phyloP scores from a whole-genome alignment of 768 basidiomycete genomes.

The Hygrocybe coccinea region DNA sequence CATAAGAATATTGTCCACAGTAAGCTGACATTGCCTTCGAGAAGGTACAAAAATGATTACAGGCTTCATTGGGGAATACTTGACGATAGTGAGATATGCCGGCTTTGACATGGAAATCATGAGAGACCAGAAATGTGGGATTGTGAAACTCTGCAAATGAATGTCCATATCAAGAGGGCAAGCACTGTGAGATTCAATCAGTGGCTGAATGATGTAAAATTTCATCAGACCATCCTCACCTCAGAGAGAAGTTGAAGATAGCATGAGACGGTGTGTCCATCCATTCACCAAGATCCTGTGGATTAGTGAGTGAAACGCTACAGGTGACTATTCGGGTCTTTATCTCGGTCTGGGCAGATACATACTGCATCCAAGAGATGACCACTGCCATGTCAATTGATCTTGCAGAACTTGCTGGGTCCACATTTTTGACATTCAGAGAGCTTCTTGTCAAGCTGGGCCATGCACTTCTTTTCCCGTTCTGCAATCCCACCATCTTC shows the following conservation, averaged over 20 bases:
- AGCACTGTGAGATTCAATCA: too few species aligned
- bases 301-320: constrained; percentile 92
- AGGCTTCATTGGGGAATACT: constrained; percentile 80
- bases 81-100: constrained; percentile 86
- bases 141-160: constrained; percentile 90
- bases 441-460: not conserved
- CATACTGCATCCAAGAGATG: constrained; percentile 93
- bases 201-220: too few species aligned
- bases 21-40: constrained; percentile 87
- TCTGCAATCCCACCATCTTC: not conserved
- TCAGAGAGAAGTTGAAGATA: constrained; percentile 99
- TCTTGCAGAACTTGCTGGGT: not conserved
- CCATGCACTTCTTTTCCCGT: not conserved
- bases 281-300: constrained; percentile 95
- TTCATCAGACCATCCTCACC: too few species aligned
- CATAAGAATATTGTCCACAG: constrained; percentile 83
- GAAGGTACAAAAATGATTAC: constrained; percentile 92
- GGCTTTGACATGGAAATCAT: constrained; percentile 99
- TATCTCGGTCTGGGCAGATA: constrained; percentile 87
- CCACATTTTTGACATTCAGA: not conserved
- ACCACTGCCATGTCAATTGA: constrained; percentile 45
- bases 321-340: constrained; percentile 94
- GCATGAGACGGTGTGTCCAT: constrained; percentile 90
- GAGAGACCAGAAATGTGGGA: constrained; percentile 96
- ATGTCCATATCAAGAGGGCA: too few species aligned